Base-by-base conservation (phyloP, 2,329 filamentous ascomycete species). In the Beauveria varroae region DNA sequence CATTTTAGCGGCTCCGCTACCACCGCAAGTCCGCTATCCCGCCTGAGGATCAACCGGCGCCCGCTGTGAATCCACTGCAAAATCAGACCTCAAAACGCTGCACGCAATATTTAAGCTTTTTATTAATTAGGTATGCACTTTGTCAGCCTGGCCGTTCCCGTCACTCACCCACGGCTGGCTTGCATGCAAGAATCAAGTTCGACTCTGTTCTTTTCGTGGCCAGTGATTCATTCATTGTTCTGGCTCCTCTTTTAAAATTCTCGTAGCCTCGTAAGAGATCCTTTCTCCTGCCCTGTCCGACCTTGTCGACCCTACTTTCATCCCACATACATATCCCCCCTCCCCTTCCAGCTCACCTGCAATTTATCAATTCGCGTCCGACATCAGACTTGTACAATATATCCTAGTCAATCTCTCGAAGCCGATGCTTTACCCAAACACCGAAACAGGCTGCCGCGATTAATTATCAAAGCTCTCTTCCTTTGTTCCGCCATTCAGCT, bases 1-100 rank as follows among this genome's bases (percentile, higher is more conserved):
- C 12, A 34, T 50, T 46, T 50, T 58, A 41, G 56, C 34, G 56
- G 56, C 56, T 51, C 56, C 56, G 56, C 56, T 16, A 34, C 28
- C 56, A 37, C 22, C 30, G 44, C 56, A 58, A 58, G 46, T 51
- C 56, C 56, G 56, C 56, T 58, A 49, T 26, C 55, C 55, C 44
- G 55, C 55, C 55, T 50, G 20, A 20, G 28, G 37, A 50, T 51
- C 40, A 41, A 10, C 41, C 55, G 34, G 14, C 20, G 55, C 20
- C 30, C 16, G 9, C 44, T 26, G 18, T 9, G 16, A 9, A 6
- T n/a, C n/a, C 50, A 37, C 10, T 18, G 14, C n/a, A 40, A 54
- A 22, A 16, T 22, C 41, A 26, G 24, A n/a, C 22, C 34, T 37
- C 34, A 14, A 34, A 37, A 12, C 3, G 34, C 34, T 37, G 34